Evolutionary conservation across 768 basidiomycete species (phyloP), one percentile per base, ranked within the genome.

Genomic region (Rubroboletus pulcherrimus): DNA sequence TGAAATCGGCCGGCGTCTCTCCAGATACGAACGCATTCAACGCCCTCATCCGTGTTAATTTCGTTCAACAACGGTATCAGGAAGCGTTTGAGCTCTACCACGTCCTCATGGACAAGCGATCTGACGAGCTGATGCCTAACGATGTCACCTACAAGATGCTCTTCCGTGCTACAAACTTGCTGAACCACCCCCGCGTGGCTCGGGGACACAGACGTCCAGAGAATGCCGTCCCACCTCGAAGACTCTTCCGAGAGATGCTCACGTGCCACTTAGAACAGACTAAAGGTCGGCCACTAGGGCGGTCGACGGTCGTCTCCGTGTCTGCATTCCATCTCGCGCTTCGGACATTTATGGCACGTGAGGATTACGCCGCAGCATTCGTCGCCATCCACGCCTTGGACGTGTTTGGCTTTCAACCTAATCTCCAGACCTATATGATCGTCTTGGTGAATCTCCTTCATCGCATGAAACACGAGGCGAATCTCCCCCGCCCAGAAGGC

Each of bases 351-450:
- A 64, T 84, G 51, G 64, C 63, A 0, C 61, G 66, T 10, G 67
- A 69, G 3, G 83, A 84, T 66, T 83, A 80, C 54, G 65, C 78
- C 11, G 82, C 72, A 1, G 81, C 79, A 1, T 74, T 74, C 57
- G 62, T 78, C 44, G 67, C 68, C 17, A 54, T 84, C 9, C 68
- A 66, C 24, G 58, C 73, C 9, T 71, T 76, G 52, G 38, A 45
- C 15, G 47, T 55, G 0, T 65, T 74, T 34, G 63, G 66, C 2
- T 62, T 77, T 12, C 59, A 60, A 1, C 62, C 75, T 12, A 73
- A 71, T 33, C 59, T 72, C 7, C 68, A 66, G 41, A 75, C 74
- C 2, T 82, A 81, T 57, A 69, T 69, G 39, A 66, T 73, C 15
- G 70, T 80, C 33, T 11, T 79, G 33, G 71, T 74, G 6, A 73